phyloP scores from a whole-genome alignment of 2,329 filamentous ascomycete genomes.

The Madurella mycetomatis region DNA sequence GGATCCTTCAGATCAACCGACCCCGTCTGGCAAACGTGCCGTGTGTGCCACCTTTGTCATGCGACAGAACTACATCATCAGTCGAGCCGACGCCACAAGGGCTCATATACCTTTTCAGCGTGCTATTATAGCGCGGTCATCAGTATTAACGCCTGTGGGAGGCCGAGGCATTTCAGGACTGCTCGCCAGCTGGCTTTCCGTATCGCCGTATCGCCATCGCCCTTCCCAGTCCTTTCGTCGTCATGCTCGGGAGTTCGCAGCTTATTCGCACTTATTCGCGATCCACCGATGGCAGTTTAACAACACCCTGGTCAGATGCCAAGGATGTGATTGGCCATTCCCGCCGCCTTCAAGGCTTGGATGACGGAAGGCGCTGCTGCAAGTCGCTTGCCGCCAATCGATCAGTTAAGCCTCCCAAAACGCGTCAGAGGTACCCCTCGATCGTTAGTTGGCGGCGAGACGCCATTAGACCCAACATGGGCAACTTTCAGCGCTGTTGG shows the following conservation, averaged over 20 bases:
- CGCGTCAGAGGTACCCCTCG: conserved; percentile 8
- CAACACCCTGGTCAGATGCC: conserved; percentile 5
- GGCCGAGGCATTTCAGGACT: background rate
- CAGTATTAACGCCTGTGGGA: too few species aligned
- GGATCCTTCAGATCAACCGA: conserved; percentile 9
- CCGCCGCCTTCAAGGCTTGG: conserved; percentile 1
- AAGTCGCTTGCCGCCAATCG: conserved; percentile 6
- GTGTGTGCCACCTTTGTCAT: conserved; percentile 14
- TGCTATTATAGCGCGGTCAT: too few species aligned
- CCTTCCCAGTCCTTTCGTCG: background rate
- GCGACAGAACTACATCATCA: conserved; percentile 3
- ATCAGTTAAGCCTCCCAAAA: background rate
- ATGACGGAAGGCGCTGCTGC: conserved; percentile 17
- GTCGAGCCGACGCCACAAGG: background rate
- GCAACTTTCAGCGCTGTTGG: background rate
- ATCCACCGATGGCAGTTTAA: conserved; percentile 9
- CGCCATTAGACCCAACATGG: background rate
- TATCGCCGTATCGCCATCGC: background rate
- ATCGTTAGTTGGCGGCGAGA: conserved; percentile 1
- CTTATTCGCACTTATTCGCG: conserved; percentile 6
- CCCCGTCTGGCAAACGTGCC: background rate
- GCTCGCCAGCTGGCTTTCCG: background rate
- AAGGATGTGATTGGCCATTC: conserved; percentile 13
- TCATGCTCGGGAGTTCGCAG: background rate
- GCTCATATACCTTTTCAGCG: background rate